Percentiles rank a stretch among this genome's conserved stretches.
Conservation (phyloP, 2,329 filamentous ascomycete genomes). For the Neonectria magnoliae region DNA sequence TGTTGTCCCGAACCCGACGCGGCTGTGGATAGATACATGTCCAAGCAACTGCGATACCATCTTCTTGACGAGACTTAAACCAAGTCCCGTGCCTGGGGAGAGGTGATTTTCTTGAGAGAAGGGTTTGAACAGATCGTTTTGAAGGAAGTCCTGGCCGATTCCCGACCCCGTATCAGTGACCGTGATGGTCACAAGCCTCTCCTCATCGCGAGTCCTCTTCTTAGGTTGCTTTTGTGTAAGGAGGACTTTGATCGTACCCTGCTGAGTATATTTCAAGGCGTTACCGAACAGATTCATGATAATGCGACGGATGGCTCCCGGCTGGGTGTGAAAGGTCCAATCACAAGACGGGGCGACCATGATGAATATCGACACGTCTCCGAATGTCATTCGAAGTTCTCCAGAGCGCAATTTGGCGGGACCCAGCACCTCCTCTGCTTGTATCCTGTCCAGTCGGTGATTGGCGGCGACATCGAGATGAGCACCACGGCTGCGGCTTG, state of each 20-base stretch:
- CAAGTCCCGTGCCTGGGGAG: slow-evolving; percentile 69
- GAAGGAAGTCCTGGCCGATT: slow-evolving; percentile 71
- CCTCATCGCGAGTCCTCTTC: slow-evolving; percentile 1
- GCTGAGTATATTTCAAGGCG: slow-evolving; percentile 67
- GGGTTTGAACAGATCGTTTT: slow-evolving; percentile 69
- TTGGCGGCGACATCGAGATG: slow-evolving; percentile 4
- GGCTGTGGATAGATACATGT: slow-evolving; percentile 64
- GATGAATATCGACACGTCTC: slow-evolving; percentile 45
- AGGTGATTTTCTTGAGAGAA: slow-evolving; percentile 72
- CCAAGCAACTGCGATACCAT: slow-evolving; percentile 70
- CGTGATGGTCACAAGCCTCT: slow-evolving; percentile 48
- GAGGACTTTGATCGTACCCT: slow-evolving; percentile 45
- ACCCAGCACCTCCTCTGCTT: slow-evolving; percentile 1
- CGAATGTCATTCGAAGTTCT: slow-evolving; percentile 9
- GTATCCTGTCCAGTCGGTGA: slow-evolving; percentile 1
- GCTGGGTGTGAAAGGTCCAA: slow-evolving; percentile 65
- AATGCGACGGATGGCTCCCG: slow-evolving; percentile 62
- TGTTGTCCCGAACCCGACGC: slow-evolving; percentile 49
- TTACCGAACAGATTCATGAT: slow-evolving; percentile 73
- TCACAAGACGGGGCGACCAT: slow-evolving; percentile 53
- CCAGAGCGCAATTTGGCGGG: background rate
- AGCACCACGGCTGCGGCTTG: slow-evolving; percentile 17
- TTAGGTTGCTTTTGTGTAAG: slow-evolving; percentile 36
- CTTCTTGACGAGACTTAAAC: slow-evolving; percentile 70
- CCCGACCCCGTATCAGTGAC: slow-evolving; percentile 73